These are phyloP conservation scores for Andrographis paniculata DNA, from an alignment of 305 asterid genomes.

Conservation along the genomic window DNA sequence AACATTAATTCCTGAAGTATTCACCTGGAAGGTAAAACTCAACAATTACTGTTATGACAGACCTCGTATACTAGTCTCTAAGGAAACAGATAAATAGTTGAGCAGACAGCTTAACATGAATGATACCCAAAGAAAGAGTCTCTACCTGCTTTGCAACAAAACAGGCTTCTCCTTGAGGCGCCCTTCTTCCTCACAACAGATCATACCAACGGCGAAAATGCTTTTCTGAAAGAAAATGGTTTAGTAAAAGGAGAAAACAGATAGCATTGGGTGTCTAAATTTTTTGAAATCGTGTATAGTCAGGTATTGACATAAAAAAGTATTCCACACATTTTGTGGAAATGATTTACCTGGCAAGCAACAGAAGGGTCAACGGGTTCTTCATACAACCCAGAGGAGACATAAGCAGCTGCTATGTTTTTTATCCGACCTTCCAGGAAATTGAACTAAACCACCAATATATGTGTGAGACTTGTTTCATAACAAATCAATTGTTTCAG, in stretches of 20 bases:
- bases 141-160: constrained; percentile 85
- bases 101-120: constrained; percentile 8
- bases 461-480: constrained; percentile 18
- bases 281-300: constrained; percentile 2
- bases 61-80: constrained; percentile 10
- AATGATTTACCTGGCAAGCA: constrained; percentile 66
- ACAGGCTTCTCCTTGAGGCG: constrained; percentile 91
- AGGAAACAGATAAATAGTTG: constrained; percentile 4
- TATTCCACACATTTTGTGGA: constrained; percentile 4
- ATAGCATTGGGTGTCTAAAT: constrained; percentile 11
- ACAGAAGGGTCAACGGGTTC: constrained; percentile 87
- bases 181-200: constrained; percentile 97
- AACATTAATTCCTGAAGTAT: too few species aligned
- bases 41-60: too few species aligned
- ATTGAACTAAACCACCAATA: constrained; percentile 48
- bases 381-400: constrained; percentile 59
- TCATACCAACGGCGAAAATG: constrained; percentile 89
- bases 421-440: constrained; percentile 66
- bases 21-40: too few species aligned
- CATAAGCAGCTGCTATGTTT: constrained; percentile 37
- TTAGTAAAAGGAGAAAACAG: constrained; percentile 9
- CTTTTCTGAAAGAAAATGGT: constrained; percentile 47
- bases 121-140: constrained; percentile 10
- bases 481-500: constrained; percentile 9
- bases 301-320: background rate